Evolutionary conservation across 139 green algal genomes (phyloP), one percentile per base, ranked within the genome.

Genomic region (Coelastrella sp.): DNA sequence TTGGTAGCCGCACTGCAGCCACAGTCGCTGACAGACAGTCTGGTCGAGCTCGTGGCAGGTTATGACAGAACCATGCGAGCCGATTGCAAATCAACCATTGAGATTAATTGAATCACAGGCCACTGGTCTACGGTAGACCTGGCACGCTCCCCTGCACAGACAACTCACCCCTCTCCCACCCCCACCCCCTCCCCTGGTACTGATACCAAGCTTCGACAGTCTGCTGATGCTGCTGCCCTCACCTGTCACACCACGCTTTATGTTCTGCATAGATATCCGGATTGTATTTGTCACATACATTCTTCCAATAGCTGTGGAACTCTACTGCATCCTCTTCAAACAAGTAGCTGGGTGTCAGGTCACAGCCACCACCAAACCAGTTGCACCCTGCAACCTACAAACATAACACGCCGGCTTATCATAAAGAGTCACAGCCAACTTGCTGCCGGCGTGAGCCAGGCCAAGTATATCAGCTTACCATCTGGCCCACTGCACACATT

Each of bases 361-460:
- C 98, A 75, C 95, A 97, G 73, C 98, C 98, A 47, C 98, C 98
- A 68, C 98, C 98, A 90, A 96, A 99, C 98, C 98, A 99, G 3
- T 91, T 90, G 23, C 94, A 80, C 8, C 89, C 93, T 2, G 90
- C 96, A 32, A 98, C 97, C 95, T 98, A 91, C 77, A 64, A 65
- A 22, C 81, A 74, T 76, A 4, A 14, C n/a, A n/a, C 1, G 32
- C 32, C 32, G 32, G 32, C 1, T 47, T 47, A 47, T 2, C 32
- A 47, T 47, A 47, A 13, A 5, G 23, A 16, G n/a, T 59, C 74
- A 58, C 16, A 59, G 22, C 74, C 74, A 80, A 19, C 2, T 80
- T 59, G 74, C 4, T 60, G 74, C 1, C 3, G 22, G 57, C 13
- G 14, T 54, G 3, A 22, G 23, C 71, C 71, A 71, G 11, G 3